Evolutionary conservation across 176 grass and related monocot species (phyloP), one percentile per base, ranked within the genome.

Genomic region (Puya raimondii): DNA sequence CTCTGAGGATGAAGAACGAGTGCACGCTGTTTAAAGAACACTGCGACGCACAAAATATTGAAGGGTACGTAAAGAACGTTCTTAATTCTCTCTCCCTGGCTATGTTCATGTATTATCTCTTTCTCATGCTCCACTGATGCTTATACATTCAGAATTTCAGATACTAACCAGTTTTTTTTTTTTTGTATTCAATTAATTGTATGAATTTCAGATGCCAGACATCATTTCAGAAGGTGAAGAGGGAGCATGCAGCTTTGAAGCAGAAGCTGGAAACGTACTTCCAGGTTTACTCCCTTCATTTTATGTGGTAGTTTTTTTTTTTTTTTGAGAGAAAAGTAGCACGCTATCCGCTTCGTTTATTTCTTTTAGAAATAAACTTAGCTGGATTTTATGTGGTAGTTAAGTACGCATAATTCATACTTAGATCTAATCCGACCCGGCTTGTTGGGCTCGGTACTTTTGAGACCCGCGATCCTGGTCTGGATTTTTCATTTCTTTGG

Each of bases 191-290:
- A 49, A 33, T 33, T 33, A 33, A 33, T 33, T 33, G 4, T 33
- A 33, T 5, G 3, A 33, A 33, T 42, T 65, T 51, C 71, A 91
- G 88, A 84, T 91, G 88, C 81, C 71, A 69, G 42, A 76, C 68
- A 73, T 91, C 88, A 51, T 72, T 91, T 33, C 84, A 84, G 70
- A 91, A 84, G 81, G 72, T 91, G 68, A 91, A 87, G 78, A 81
- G 81, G 64, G 88, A 84, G 78, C 81, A 87, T 17, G 75, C 78
- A 23, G 70, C 68, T 69, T 73, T 91, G 69, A 91, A 78, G 70
- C 78, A 87, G 68, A 91, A 84, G 78, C 58, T 91, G 78, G 78
- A 91, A 69, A 64, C 75, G 50, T 91, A 91, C 67, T 91, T 87
- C 75, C 88, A 91, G 81, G 88, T 87, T 23, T 7, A 3, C 14